phyloP scores from a whole-genome alignment of 2,329 filamentous ascomycete species.

The Calonectria pauciramosa region DNA sequence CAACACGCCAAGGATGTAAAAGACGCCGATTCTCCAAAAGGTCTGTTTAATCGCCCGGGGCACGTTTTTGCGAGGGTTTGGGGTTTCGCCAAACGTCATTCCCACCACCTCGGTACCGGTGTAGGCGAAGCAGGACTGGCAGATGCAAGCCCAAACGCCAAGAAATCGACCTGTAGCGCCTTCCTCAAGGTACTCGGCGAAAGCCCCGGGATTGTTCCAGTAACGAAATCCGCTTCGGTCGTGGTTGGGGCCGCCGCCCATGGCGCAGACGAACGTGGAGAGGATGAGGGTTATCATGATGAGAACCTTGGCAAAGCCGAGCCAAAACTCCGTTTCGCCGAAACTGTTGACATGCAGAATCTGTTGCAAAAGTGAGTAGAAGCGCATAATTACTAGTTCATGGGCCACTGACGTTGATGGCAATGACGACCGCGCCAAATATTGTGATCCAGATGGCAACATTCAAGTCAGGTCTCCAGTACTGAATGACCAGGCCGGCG shows the following conservation, averaged over 20 bases:
- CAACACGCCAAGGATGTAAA: slow-evolving; percentile 43
- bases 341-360: slow-evolving; percentile 56
- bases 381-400: fast-evolving
- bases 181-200: slow-evolving; percentile 52
- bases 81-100: slow-evolving; percentile 40
- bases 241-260: slow-evolving; percentile 55
- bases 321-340: slow-evolving; percentile 64
- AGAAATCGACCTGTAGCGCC: slow-evolving; percentile 55
- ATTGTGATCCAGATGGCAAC: slow-evolving; percentile 55
- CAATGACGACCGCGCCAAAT: slow-evolving; percentile 51
- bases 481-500: slow-evolving; percentile 53
- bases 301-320: slow-evolving; percentile 60
- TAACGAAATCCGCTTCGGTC: slow-evolving; percentile 58
- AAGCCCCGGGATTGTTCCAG: slow-evolving; percentile 59
- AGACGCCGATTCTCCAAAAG: slow-evolving; percentile 43
- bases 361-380: slow-evolving; percentile 27
- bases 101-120: slow-evolving; percentile 34
- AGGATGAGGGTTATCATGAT: slow-evolving; percentile 56
- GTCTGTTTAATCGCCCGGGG: slow-evolving; percentile 42
- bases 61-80: slow-evolving; percentile 42
- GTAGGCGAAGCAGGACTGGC: slow-evolving; percentile 55
- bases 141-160: slow-evolving; percentile 55
- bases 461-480: slow-evolving; percentile 55
- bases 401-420: slow-evolving; percentile 43
- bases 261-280: slow-evolving; percentile 47